Evolutionary conservation across 169 alveolate genomes (phyloP), one percentile per base, ranked within the genome.

Genomic region (Perkinsus marinus): DNA sequence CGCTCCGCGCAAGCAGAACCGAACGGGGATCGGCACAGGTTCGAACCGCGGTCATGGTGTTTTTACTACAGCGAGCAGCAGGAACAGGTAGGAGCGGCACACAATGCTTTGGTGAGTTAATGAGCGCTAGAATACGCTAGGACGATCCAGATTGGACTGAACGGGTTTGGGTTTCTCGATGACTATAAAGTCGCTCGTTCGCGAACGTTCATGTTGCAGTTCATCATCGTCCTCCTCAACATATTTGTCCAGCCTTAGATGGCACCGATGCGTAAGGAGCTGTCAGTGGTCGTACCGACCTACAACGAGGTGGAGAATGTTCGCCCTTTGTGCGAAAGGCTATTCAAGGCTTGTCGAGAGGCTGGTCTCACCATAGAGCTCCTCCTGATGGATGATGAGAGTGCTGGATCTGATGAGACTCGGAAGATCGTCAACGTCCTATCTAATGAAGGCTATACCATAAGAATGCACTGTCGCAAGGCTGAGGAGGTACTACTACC

Each of bases 251-350:
- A 41, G 46, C 10, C 46, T 41, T 3, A n/a, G 10, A 41, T 41
- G 46, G 46, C 46, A 41, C 46, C 46, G 10, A 41, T 41, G 46
- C 46, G 46, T 41, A 41, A 89, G 47, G 91, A 43, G 91, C 46
- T 89, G 39, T 89, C 91, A 16, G 91, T 89, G 13, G 91, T 89
- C 39, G 39, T 89, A 19, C 91, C 91, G 91, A 89, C 91, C 38
- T 89, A 89, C 57, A 89, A 89, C 91, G 91, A 89, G 57, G 57
- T 39, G 68, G 91, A 89, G 26, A 89, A 89, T 38, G 46, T 89
- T n/a, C 68, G 39, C 39, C 91, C 91, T 39, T n/a, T 89, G 57
- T 89, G 91, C 91, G 91, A 89, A 39, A 38, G 91, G n/a, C 47
- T 89, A 30, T 89, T 89, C 91, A 43, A 39, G 26, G 30, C 91